phyloP scores from a whole-genome alignment of 176 grass and related monocot species.

The Bothriochloa decipiens region DNA sequence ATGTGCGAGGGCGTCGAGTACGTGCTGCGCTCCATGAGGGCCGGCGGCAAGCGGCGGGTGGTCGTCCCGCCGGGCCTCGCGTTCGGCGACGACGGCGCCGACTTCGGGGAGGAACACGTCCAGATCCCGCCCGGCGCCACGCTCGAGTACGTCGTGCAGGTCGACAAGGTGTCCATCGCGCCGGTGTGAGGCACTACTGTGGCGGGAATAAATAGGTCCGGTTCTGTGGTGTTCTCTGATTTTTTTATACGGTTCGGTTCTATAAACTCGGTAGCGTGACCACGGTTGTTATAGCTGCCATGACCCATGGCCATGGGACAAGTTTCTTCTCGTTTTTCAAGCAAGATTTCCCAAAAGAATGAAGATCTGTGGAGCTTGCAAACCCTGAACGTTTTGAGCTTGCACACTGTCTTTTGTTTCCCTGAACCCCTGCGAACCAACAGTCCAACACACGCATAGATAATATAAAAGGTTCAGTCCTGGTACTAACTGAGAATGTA shows the following conservation, averaged over 20 bases:
- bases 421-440: not conserved
- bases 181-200: slow-evolving; percentile 52
- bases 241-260: not conserved
- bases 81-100: slow-evolving; percentile 85
- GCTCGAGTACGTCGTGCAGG: slow-evolving; percentile 87
- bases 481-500: not conserved
- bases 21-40: slow-evolving; percentile 70
- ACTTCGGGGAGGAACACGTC: slow-evolving; percentile 52
- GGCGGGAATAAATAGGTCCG: no score
- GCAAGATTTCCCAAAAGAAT: not conserved
- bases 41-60: slow-evolving; percentile 79
- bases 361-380: not conserved
- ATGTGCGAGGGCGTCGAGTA: slow-evolving; percentile 92
- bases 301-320: not conserved
- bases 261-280: not conserved
- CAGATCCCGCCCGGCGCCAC: slow-evolving; percentile 52
- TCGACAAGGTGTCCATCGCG: slow-evolving; percentile 94
- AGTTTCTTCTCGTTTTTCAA: not conserved
- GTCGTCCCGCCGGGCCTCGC: slow-evolving; percentile 57
- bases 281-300: not conserved
- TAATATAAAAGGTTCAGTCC: not conserved
- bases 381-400: not conserved
- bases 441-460: not conserved
- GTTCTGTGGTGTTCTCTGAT: no score
- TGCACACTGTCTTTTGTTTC: not conserved